Conservation (phyloP, 345 rosid genomes). For the Cochlearia excelsa region DNA sequence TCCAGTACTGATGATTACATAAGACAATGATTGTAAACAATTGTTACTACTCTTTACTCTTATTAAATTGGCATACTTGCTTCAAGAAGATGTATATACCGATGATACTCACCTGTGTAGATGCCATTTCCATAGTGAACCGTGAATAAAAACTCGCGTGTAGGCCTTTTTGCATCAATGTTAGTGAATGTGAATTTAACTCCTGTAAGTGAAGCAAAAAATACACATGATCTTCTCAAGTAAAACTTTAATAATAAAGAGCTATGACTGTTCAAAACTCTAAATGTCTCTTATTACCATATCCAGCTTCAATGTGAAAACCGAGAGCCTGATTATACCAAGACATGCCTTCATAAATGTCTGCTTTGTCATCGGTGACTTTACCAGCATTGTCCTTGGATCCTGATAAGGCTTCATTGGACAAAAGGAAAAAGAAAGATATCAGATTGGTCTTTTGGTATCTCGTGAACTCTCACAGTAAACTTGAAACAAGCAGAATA, state of each 20-base stretch:
- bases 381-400: conserved; percentile 46
- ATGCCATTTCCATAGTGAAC: conserved; percentile 64
- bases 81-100: conserved; percentile 19
- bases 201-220: conserved; percentile 46
- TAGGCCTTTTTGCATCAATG: conserved; percentile 48
- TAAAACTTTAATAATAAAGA: conserved; percentile 10
- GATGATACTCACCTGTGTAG: conserved; percentile 61
- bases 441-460: conserved; percentile 11
- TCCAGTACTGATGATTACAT: conserved; percentile 59
- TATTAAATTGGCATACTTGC: conserved; percentile 4
- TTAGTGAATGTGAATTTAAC: conserved; percentile 75
- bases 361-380: conserved; percentile 42
- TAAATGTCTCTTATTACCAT: conserved; percentile 46
- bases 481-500: conserved; percentile 11
- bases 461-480: conserved; percentile 7
- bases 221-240: conserved; percentile 9
- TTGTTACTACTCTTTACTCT: conserved; percentile 18
- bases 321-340: conserved; percentile 88
- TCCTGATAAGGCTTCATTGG: conserved; percentile 39
- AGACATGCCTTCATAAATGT: conserved; percentile 58
- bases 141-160: conserved; percentile 53
- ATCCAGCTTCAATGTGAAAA: conserved; percentile 77
- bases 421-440: conserved; percentile 1
- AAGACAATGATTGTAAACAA: conserved; percentile 28
- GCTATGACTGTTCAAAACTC: conserved; percentile 9